Conservation (phyloP, 306 rosid species). For the Nissolia schottii region DNA sequence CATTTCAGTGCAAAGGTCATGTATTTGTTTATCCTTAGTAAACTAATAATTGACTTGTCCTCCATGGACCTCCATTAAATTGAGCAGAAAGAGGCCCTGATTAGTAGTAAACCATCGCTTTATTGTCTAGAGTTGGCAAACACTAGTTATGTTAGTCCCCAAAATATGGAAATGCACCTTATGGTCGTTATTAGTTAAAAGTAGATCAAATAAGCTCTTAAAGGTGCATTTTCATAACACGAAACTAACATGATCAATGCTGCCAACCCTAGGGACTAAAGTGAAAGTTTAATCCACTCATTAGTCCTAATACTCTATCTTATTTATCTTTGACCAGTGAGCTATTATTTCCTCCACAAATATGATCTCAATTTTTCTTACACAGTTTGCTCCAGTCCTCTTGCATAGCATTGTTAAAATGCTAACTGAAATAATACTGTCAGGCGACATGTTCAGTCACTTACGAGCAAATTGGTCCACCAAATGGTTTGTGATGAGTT, state of each 20-base stretch:
- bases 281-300: too few species aligned
- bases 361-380: conserved; percentile 7
- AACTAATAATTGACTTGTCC: background rate
- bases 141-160: too few species aligned
- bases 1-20: background rate
- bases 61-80: background rate
- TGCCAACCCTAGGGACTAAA: too few species aligned
- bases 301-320: background rate
- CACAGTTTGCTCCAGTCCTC: background rate
- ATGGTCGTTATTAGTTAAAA: too few species aligned
- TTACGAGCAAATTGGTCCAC: conserved; percentile 89
- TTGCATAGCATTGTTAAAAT: conserved; percentile 12
- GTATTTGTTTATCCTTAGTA: background rate
- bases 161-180: too few species aligned
- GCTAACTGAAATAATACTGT: conserved; percentile 10
- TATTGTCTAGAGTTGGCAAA: too few species aligned
- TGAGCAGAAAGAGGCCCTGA: too few species aligned
- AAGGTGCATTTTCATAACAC: too few species aligned
- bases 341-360: background rate
- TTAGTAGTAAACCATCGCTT: too few species aligned
- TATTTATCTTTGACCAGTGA: background rate
- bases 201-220: too few species aligned
- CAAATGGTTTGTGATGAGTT: conserved; percentile 45
- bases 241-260: too few species aligned
- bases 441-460: conserved; percentile 32